Evolutionary conservation across 2,329 filamentous ascomycete species (phyloP).

Genomic region (Neopestalotiopsis sp.): DNA sequence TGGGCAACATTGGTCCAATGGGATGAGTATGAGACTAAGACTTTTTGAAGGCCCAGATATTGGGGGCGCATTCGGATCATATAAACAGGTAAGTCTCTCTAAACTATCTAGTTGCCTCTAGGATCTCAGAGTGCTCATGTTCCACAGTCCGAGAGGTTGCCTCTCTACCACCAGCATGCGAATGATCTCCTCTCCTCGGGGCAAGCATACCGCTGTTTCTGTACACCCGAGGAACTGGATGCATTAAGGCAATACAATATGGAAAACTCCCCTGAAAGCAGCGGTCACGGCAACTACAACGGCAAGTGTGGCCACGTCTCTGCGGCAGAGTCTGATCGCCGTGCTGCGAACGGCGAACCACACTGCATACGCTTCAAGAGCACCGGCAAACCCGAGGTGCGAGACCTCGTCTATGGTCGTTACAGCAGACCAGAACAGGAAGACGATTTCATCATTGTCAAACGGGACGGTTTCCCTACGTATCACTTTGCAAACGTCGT

Average conservation of each 20-base stretch:
- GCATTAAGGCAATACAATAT: conserved; percentile 67
- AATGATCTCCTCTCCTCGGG: conserved; percentile 70
- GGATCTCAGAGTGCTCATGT: not conserved
- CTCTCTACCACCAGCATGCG: conserved; percentile 74
- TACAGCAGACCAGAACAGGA: conserved; percentile 60
- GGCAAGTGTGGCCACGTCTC: conserved; percentile 75
- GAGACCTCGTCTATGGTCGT: conserved; percentile 80
- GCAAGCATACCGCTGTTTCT: conserved; percentile 93
- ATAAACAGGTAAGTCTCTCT: conserved; percentile 71
- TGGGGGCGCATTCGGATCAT: conserved; percentile 83
- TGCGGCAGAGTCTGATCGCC: conserved; percentile 69
- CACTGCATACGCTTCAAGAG: conserved; percentile 78
- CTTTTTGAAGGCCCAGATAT: conserved; percentile 69
- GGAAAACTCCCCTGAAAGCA: conserved; percentile 43
- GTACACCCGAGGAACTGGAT: conserved; percentile 73
- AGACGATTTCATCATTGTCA: conserved; percentile 89
- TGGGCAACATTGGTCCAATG: not conserved
- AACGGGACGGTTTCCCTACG: conserved; percentile 89
- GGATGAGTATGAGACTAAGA: conserved; percentile 23
- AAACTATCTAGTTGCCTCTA: not conserved
- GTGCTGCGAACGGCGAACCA: conserved; percentile 70
- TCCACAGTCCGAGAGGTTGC: conserved; percentile 75
- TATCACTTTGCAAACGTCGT: conserved; percentile 98
- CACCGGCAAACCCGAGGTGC: conserved; percentile 65
- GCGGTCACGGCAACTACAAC: conserved; percentile 49